These are phyloP conservation scores for Candida odintsovae DNA, from an alignment of 805 yeast species.

Conservation along the genomic window DNA sequence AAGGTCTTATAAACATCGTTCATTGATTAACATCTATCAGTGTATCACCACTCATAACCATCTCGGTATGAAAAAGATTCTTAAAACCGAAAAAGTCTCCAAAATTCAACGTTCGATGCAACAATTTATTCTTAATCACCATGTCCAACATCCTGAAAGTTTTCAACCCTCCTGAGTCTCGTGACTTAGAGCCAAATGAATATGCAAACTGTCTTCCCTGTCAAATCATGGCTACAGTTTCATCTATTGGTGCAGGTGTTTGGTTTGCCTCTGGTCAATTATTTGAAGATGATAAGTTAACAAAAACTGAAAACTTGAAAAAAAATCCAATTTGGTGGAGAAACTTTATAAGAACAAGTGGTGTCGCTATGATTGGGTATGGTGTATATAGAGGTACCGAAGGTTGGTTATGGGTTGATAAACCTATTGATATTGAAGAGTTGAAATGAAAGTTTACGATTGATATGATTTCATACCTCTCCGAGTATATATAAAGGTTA, in stretches of 20 bases:
- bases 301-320: constrained; percentile 26
- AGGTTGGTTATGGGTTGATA: constrained; percentile 44
- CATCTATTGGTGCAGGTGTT: constrained; percentile 54
- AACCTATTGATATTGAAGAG: not conserved
- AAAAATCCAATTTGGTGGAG: constrained; percentile 61
- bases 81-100: not conserved
- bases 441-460: not conserved
- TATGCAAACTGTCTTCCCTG: constrained; percentile 60
- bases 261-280: constrained; percentile 55
- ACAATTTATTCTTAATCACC: too few species aligned
- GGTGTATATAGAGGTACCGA: constrained; percentile 64
- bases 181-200: constrained; percentile 33
- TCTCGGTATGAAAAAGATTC: not conserved
- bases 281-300: constrained; percentile 38
- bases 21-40: too few species aligned
- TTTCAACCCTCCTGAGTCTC: constrained; percentile 21
- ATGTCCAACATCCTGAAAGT: constrained; percentile 24
- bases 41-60: not conserved
- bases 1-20: too few species aligned
- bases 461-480: not conserved
- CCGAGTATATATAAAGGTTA: not conserved
- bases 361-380: constrained; percentile 46
- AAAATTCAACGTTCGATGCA: too few species aligned
- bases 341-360: constrained; percentile 43
- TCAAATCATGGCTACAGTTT: constrained; percentile 56